Evolutionary conservation across 139 green algal genomes (phyloP).

Genomic region (Nannochloris sp.): DNA sequence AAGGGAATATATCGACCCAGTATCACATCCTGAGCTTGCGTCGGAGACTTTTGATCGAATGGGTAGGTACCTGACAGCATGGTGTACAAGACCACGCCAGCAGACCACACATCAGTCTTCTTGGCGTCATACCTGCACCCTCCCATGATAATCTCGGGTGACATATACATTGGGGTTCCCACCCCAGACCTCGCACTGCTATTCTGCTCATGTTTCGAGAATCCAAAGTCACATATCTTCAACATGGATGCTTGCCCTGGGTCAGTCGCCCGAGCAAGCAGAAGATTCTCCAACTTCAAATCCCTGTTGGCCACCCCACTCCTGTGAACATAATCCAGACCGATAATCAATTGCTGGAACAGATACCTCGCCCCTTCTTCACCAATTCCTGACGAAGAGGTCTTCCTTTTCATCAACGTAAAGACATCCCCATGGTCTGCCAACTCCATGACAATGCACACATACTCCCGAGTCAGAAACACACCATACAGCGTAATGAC

Average conservation of each 20-base stretch:
- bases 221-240: slow-evolving; percentile 66
- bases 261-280: slow-evolving; percentile 34
- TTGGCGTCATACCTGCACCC: slow-evolving; percentile 47
- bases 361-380: slow-evolving; percentile 40
- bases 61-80: slow-evolving; percentile 80
- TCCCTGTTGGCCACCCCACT: slow-evolving; percentile 48
- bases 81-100: slow-evolving; percentile 66
- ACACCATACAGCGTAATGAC: slow-evolving; percentile 35
- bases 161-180: slow-evolving; percentile 75
- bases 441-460: slow-evolving; percentile 56
- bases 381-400: slow-evolving; percentile 11
- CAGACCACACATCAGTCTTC: slow-evolving; percentile 66
- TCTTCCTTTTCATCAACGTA: not conserved
- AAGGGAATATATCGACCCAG: not conserved
- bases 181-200: slow-evolving; percentile 31
- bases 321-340: slow-evolving; percentile 46
- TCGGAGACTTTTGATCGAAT: slow-evolving; percentile 45
- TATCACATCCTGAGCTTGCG: slow-evolving; percentile 26
- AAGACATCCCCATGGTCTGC: slow-evolving; percentile 59
- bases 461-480: slow-evolving; percentile 39
- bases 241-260: slow-evolving; percentile 28
- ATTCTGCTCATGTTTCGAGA: slow-evolving; percentile 55
- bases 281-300: slow-evolving; percentile 56
- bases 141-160: slow-evolving; percentile 52
- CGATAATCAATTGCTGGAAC: slow-evolving; percentile 56